Evolutionary conservation across 179 eudicot species (phyloP), one percentile per base, ranked within the genome.

Genomic region (Beta lomatogona): DNA sequence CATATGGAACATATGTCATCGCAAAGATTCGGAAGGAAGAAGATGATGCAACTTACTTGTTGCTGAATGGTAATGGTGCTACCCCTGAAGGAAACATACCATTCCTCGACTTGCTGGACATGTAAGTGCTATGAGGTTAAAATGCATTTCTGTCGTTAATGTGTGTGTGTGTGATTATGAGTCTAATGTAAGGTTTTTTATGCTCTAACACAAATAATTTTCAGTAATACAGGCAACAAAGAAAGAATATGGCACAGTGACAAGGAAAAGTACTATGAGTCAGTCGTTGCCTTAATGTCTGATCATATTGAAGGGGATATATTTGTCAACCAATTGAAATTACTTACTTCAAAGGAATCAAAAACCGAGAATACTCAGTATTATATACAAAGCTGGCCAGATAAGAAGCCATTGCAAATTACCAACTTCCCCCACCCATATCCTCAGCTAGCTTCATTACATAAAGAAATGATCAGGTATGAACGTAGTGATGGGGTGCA

Each of bases 231-330:
- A 79, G 98, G 97, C 64, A 83, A 81, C 78, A 96, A 91, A 84
- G 98, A 96, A 88, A 89, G 98, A 61, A 94, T 96, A 88, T 96
- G 99, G 99, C 90, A 96, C 91, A 96, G 99, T 77, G 94, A 91
- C 87, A 92, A 90, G 87, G 98, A 96, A 84, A 94, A 96, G 79
- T 96, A 94, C 80, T 94, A 87, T 58, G 98, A 96, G 91, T 82
- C 87, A 55, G 96, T 96, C 55, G 96, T 94, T 86, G 92, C 98
- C 69, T 82, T 96, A 63, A 91, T 96, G 93, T 96, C 97, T 72
- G 98, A 94, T 88, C 89, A 91, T 80, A 84, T 74, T 65, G 91
- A 89, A 80, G 98, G 98, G 72, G 97, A 94, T 22, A 79, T 96
- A 25, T 76, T 71, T 77, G 77, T 96, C 70, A 84, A 91, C 82